Evolutionary conservation across 2,329 filamentous ascomycete genomes (phyloP).

Genomic region (Diaporthe velutina): DNA sequence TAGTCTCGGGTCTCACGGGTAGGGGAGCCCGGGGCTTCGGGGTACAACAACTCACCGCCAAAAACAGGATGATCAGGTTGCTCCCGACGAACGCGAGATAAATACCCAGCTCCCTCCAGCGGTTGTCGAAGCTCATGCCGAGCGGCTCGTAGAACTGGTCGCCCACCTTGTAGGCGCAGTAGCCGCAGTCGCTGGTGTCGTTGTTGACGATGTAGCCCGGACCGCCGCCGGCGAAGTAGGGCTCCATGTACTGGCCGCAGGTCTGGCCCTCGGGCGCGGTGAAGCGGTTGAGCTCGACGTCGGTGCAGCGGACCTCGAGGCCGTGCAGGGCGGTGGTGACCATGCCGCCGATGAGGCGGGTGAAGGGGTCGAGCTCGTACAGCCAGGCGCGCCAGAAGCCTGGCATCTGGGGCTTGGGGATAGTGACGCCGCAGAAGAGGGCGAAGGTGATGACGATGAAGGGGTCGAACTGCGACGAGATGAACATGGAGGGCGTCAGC

Average conservation of each 20-base stretch:
- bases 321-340: conserved; percentile 82
- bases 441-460: conserved; percentile 86
- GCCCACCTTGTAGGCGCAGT: conserved; percentile 85
- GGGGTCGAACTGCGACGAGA: conserved; percentile 84
- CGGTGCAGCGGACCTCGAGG: conserved; percentile 70
- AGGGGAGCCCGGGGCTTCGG: not conserved
- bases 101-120: conserved; percentile 89
- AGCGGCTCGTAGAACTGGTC: conserved; percentile 83
- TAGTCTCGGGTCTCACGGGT: not conserved
- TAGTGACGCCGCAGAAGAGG: conserved; percentile 89
- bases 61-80: conserved; percentile 75
- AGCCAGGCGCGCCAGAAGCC: conserved; percentile 84
- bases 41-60: conserved; percentile 59
- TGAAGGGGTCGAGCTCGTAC: conserved; percentile 87
- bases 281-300: conserved; percentile 76
- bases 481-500: conserved; percentile 82
- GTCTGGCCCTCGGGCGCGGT: conserved; percentile 72
- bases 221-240: conserved; percentile 78
- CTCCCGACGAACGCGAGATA: conserved; percentile 81
- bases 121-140: conserved; percentile 73
- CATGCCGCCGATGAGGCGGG: conserved; percentile 83
- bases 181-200: conserved; percentile 76
- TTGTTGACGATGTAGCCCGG: conserved; percentile 79
- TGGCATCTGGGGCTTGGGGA: conserved; percentile 83
- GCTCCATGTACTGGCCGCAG: conserved; percentile 81